Percentiles rank a stretch among this genome's conserved stretches.
Evolutionary conservation across 2,329 filamentous ascomycete species (phyloP).

Genomic region (Mycogone perniciosa): DNA sequence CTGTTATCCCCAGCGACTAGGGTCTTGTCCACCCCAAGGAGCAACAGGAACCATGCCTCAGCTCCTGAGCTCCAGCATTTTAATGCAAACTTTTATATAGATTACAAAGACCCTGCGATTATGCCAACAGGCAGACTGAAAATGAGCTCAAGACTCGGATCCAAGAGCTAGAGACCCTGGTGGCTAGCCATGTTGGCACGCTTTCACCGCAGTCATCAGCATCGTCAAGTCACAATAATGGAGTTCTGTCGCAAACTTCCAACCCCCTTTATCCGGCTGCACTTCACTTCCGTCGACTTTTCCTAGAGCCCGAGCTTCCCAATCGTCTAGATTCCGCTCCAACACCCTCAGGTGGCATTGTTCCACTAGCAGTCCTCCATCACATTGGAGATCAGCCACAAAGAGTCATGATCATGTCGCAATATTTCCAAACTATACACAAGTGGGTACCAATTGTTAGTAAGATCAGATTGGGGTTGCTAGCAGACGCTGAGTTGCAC

Average conservation of each 20-base stretch:
- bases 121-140: conserved; percentile 2
- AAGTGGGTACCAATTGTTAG: conserved; percentile 14
- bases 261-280: background rate
- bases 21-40: background rate
- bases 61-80: background rate
- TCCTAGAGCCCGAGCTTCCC: conserved; percentile 11
- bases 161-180: conserved; percentile 12
- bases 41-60: no score
- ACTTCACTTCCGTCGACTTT: conserved; percentile 11
- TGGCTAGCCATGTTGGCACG: conserved; percentile 3
- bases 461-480: conserved; percentile 1
- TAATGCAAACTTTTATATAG: background rate
- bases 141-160: conserved; percentile 10
- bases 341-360: background rate
- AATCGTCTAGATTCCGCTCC: background rate
- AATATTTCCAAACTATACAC: conserved; percentile 12
- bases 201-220: conserved; percentile 1
- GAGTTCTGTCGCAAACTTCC: background rate
- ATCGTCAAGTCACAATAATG: background rate
- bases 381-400: conserved; percentile 4
- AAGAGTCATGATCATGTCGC: conserved; percentile 1
- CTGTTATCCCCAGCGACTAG: background rate
- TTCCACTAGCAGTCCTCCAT: background rate
- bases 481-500: conserved; percentile 1
- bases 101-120: conserved; percentile 9